Percentiles rank a stretch among this genome's conserved stretches.
These are phyloP conservation scores for Vitis hybrid DNA, from an alignment of 177 flowering plant species.

Conservation along the genomic window DNA sequence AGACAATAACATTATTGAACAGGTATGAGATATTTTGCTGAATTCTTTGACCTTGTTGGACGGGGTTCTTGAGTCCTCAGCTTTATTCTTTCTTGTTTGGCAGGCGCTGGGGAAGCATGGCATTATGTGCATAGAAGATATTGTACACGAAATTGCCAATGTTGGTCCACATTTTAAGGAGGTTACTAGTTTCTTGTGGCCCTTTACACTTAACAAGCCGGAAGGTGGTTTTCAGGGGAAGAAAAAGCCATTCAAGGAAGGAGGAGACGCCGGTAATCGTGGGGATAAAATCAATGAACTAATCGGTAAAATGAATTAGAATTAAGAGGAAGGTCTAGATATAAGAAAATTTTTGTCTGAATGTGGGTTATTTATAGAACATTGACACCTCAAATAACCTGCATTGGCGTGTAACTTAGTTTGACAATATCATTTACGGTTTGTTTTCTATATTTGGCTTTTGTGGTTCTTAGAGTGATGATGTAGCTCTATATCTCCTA, in stretches of 20 bases:
- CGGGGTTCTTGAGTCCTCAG: not conserved
- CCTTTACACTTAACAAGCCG: constrained; percentile 69
- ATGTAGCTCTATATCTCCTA: too few relatives aligned
- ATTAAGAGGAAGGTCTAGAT: too few relatives aligned
- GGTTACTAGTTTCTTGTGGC: constrained; percentile 59
- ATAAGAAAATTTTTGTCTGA: too few relatives aligned
- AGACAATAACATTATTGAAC: constrained; percentile 77
- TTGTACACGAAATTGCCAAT: constrained; percentile 68
- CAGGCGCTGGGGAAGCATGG: constrained; percentile 73
- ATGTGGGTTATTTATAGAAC: too few relatives aligned
- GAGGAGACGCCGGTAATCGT: constrained; percentile 85
- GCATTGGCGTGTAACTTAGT: too few relatives aligned
- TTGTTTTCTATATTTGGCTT: too few relatives aligned
- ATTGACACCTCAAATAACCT: too few relatives aligned
- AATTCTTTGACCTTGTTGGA: not conserved
- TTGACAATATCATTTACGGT: too few relatives aligned
- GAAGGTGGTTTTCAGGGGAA: constrained; percentile 49
- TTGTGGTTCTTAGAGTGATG: too few relatives aligned
- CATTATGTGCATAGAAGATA: constrained; percentile 76
- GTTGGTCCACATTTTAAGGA: constrained; percentile 82
- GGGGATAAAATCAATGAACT: constrained; percentile 68
- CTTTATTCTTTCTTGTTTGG: not conserved
- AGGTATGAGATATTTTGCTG: constrained; percentile 40
- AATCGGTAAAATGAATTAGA: constrained; percentile 64
- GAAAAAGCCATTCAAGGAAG: constrained; percentile 54